A percentile compares a stretch with the other conserved stretches of the same genome.
phyloP scores from a whole-genome alignment of 345 rosid species.

The Corchorus capsularis region DNA sequence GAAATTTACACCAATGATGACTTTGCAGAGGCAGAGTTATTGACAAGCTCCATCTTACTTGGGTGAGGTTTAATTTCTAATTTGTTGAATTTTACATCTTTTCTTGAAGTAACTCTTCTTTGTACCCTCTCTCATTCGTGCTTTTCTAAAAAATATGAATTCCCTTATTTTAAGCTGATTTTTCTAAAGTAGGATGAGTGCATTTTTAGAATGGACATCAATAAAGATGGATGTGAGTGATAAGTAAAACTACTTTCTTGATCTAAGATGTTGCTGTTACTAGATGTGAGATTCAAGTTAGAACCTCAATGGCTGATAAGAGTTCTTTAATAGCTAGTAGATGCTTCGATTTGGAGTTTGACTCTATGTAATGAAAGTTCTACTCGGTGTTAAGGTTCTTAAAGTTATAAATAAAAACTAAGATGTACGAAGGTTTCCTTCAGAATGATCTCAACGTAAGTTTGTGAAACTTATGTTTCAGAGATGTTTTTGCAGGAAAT shows the following conservation, averaged over 20 bases:
- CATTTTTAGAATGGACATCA: background rate
- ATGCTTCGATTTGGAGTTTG: conserved; percentile 13
- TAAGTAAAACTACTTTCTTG: background rate
- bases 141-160: background rate
- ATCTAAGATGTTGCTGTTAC: conserved; percentile 14
- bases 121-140: background rate
- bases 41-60: conserved; percentile 11
- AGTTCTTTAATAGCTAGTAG: conserved; percentile 8
- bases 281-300: background rate
- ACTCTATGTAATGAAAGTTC: background rate
- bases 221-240: background rate
- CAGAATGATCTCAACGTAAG: conserved; percentile 9
- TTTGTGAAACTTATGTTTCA: background rate
- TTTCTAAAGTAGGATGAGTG: background rate
- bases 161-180: background rate
- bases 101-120: background rate
- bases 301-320: conserved; percentile 10
- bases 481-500: conserved; percentile 22
- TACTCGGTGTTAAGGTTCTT: background rate
- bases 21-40: conserved; percentile 29
- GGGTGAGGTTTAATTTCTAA: conserved; percentile 25
- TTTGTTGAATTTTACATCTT: background rate
- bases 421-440: background rate
- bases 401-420: background rate
- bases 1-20: conserved; percentile 20